Base-by-base conservation (phyloP, 192 early-diverging fungal genomes). In the Oehlia diaphana region DNA sequence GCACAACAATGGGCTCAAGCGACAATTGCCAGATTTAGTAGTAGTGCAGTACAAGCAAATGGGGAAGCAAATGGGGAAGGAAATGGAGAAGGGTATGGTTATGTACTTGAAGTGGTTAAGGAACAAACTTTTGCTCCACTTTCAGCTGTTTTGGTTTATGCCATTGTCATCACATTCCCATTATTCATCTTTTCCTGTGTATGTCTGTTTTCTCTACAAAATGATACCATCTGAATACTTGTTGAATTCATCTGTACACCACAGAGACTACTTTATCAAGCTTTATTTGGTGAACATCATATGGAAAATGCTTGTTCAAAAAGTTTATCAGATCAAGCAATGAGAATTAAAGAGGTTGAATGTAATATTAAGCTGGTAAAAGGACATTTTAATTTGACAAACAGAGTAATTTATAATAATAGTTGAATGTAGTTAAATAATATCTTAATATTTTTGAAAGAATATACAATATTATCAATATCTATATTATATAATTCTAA, bases 211-310 rank as follows among this genome's bases (percentile, higher is more conserved):
- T 66, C 65, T 14, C 65, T 66, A 4, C 31, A 13, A 28, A 66
- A 66, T 14, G 0, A 31, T 12, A 66, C 28, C 8, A 66, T 19
- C 31, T 66, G 65, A 31, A 66, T 66, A 66, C 65, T 66, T 31
- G 4, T 10, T 7, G 65, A 66, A 66, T 66, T 66, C 26, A 23
- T 66, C 8, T 35, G 65, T 31, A 31, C 65, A 31, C 65, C 65
- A 66, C 65, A 66, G 28, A 66, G 65, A 66, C 13, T 66, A 31
- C 13, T 66, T 31, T 66, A 66, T 31, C 65, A 66, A 66, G 13
- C 65, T 13, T 66, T 66, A 31, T 14, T 66, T 66, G 1, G 3
- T 0, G 28, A 31, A 13, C 65, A 66, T 31, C 8, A 66, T 8
- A 12, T 31, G 26, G 28, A 31, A 3, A 13, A 31, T 66, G 65